These are phyloP conservation scores for Suhomyces prunicola DNA, from an alignment of 805 yeast genomes.

Conservation along the genomic window DNA sequence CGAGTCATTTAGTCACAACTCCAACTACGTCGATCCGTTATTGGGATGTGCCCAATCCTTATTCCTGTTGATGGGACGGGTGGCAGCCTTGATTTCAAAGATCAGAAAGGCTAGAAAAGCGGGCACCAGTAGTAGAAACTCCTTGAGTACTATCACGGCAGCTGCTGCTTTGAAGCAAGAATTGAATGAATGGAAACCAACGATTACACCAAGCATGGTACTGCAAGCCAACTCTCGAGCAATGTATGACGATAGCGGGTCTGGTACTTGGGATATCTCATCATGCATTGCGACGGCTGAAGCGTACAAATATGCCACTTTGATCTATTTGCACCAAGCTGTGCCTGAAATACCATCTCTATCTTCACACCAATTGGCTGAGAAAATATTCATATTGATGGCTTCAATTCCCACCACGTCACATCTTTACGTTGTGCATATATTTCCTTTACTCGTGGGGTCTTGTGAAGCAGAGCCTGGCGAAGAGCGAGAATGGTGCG, in stretches of 20 bases:
- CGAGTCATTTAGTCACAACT: constrained; percentile 34
- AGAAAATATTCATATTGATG: constrained; percentile 54
- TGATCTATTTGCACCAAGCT: constrained; percentile 63
- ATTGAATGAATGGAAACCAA: constrained; percentile 57
- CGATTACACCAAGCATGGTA: constrained; percentile 33
- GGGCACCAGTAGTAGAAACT: constrained; percentile 23
- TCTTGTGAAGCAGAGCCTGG: constrained; percentile 62
- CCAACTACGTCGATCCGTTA: constrained; percentile 56
- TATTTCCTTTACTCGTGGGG: constrained; percentile 61
- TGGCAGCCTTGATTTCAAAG: constrained; percentile 52
- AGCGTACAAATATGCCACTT: constrained; percentile 59
- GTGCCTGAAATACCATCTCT: constrained; percentile 65
- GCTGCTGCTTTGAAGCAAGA: constrained; percentile 56
- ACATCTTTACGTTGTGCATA: constrained; percentile 55
- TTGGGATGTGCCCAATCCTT: constrained; percentile 65
- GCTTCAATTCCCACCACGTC: constrained; percentile 63
- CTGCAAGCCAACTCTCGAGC: constrained; percentile 34
- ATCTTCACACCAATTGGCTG: constrained; percentile 54
- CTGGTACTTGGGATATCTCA: constrained; percentile 48
- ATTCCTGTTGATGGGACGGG: constrained; percentile 62
- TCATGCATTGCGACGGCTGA: constrained; percentile 69
- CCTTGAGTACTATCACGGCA: constrained; percentile 46
- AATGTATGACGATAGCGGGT: constrained; percentile 13
- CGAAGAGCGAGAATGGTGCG: constrained; percentile 63
- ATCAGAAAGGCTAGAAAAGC: constrained; percentile 35